Evolutionary conservation across 768 basidiomycete species (phyloP), one percentile per base, ranked within the genome.

Genomic region (Suillus tomentosus): DNA sequence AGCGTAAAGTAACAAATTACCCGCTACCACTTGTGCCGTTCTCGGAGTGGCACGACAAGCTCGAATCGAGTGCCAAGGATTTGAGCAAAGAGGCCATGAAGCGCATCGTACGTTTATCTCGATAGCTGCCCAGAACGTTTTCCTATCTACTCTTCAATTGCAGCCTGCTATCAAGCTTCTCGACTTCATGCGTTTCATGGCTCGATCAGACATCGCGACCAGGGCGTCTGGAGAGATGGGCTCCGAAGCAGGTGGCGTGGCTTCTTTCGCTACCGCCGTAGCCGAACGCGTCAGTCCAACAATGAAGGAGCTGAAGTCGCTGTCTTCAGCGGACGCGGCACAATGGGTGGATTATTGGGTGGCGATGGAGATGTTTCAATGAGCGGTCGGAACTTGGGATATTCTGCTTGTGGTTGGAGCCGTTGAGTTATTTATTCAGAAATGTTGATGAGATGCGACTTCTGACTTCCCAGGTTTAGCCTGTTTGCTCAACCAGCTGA

Each of bases 321-420:
- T 79, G 7, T 68, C 62, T 5, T 64, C 59, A 3, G 57, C 63
- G 2, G 70, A 77, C 60, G 76, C 68, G 4, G 60, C 61, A 6
- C 55, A 65, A 47, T 79, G 79, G 79, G 67, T 79, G 14, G 67
- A 65, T 34, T 80, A 80, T 62, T 80, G 79, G 79, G 71, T 66
- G 43, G 62, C 50, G 11, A 43, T 64, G 42, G 70, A 67, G 22
- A 68, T 74, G 42, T 66, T 62, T 37, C 15, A 31, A 34, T 60
- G 43, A 60, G 17, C 9, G 17, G 9, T 53, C 4, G 3, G 51
- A 53, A 51, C 27, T 4, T n/a, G n/a, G n/a, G n/a, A n/a, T n/a
- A n/a, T n/a, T n/a, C n/a, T 48, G 22, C 47, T 48, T 22, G 22
- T 14, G 14, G 13, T 48, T 22, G n/a, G n/a, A 22, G 11, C n/a